phyloP scores from a whole-genome alignment of 2,329 filamentous ascomycete species.

The Microdochium bolleyi region DNA sequence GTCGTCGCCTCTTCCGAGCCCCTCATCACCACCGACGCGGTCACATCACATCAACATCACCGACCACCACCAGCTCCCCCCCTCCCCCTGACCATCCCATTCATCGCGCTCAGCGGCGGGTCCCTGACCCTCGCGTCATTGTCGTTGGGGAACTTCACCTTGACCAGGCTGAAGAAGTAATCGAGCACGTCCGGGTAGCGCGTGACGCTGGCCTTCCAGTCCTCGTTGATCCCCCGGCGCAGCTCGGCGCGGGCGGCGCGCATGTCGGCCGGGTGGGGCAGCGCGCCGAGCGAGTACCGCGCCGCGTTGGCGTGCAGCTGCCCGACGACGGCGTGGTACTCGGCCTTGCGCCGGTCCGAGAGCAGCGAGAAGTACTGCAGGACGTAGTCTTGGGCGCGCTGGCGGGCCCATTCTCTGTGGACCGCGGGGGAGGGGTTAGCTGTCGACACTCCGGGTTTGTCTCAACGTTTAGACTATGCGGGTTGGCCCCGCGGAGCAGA shows the following conservation, averaged over 20 bases:
- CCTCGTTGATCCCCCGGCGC: slow-evolving; percentile 45
- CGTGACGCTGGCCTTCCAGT: slow-evolving; percentile 44
- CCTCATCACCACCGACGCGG: neutral
- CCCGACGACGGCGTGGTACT: slow-evolving; percentile 16
- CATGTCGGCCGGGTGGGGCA: slow-evolving; percentile 29
- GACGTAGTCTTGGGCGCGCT: slow-evolving; percentile 28
- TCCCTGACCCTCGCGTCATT: slow-evolving; percentile 20
- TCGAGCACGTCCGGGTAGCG: slow-evolving; percentile 47
- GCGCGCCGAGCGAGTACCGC: slow-evolving; percentile 19
- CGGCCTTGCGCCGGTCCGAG: slow-evolving; percentile 22
- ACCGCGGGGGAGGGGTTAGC: neutral
- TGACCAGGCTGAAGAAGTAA: slow-evolving; percentile 46
- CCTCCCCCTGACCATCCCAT: neutral
- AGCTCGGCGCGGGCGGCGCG: slow-evolving; percentile 37
- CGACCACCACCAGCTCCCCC: no score
- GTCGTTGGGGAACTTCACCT: slow-evolving; percentile 34
- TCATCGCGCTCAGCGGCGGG: slow-evolving; percentile 13
- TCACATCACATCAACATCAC: neutral
- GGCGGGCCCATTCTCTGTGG: slow-evolving; percentile 25
- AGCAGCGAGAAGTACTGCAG: slow-evolving; percentile 25
- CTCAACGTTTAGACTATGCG: neutral
- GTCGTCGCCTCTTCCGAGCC: neutral
- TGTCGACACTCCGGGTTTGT: no score
- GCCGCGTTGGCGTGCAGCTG: slow-evolving; percentile 16
- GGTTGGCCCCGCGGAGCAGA: neutral